Evolutionary conservation across 352 stramenopile species (phyloP).

Genomic region (Blastocystis sp.): DNA sequence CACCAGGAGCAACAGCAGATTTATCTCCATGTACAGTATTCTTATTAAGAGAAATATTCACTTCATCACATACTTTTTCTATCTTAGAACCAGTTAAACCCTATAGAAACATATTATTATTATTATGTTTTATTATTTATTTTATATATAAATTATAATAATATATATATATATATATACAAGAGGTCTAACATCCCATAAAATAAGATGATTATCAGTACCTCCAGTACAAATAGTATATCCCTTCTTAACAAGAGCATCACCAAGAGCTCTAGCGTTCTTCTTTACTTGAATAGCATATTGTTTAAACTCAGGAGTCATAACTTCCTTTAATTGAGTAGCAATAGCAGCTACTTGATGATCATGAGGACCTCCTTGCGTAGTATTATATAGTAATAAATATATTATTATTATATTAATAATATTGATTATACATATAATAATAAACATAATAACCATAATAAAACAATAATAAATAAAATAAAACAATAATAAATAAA

Average conservation of each 20-base stretch:
- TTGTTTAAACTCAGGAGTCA: slow-evolving; percentile 80
- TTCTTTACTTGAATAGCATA: slow-evolving; percentile 71
- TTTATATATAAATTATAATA: no score
- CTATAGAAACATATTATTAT: no score
- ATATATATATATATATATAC: no score
- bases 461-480: no score
- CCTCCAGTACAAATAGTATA: slow-evolving; percentile 86
- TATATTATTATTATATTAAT: no score
- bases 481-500: no score
- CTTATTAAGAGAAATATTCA: slow-evolving; percentile 96
- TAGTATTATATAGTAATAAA: no score
- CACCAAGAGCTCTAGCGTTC: slow-evolving; percentile 76
- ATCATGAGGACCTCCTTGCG: slow-evolving; percentile 48
- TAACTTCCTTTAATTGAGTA: slow-evolving; percentile 86
- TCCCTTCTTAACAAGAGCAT: slow-evolving; percentile 66
- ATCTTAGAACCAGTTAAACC: slow-evolving; percentile 89
- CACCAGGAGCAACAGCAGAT: slow-evolving; percentile 74
- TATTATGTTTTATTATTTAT: no score
- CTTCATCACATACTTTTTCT: slow-evolving; percentile 86
- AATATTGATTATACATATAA: no score
- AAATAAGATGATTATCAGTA: slow-evolving; percentile 94
- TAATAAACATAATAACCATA: no score
- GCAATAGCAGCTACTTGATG: slow-evolving; percentile 95
- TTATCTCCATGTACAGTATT: slow-evolving; percentile 86
- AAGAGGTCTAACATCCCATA: slow-evolving; percentile 85